Percentiles rank a stretch among this genome's conserved stretches.
Evolutionary conservation across 164 flowering plant species (phyloP).

Genomic region (Malania oleifera): DNA sequence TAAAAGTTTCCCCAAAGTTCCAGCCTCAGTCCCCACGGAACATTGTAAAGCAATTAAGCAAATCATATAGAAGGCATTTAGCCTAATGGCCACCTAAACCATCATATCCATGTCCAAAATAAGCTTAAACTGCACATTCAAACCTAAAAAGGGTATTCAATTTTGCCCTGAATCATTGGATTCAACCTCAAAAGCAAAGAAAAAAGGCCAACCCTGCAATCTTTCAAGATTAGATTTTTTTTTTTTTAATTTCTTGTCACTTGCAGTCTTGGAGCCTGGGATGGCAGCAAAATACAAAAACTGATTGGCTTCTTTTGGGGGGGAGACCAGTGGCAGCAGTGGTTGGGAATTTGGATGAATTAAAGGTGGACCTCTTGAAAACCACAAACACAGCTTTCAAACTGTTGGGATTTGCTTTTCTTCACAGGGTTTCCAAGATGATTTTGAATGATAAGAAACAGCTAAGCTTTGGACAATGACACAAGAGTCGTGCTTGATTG

Average conservation of each 20-base stretch:
- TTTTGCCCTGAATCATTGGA: slow-evolving; percentile 10
- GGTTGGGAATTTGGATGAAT: slow-evolving; percentile 17
- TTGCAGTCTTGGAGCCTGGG: slow-evolving; percentile 10
- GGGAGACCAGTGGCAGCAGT: background rate
- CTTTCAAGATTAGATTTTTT: slow-evolving; percentile 15
- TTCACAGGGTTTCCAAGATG: slow-evolving; percentile 4
- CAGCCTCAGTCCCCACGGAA: too few relatives aligned
- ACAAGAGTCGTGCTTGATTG: slow-evolving; percentile 7
- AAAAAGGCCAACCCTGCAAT: background rate
- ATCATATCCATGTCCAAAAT: background rate
- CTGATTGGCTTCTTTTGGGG: slow-evolving; percentile 15
- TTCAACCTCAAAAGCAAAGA: background rate
- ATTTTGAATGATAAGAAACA: slow-evolving; percentile 18
- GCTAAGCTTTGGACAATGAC: slow-evolving; percentile 26
- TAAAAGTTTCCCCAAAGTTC: too few relatives aligned
- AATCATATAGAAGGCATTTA: too few relatives aligned
- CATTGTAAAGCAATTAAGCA: too few relatives aligned
- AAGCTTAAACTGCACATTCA: background rate
- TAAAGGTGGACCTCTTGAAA: slow-evolving; percentile 17
- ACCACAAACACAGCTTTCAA: background rate
- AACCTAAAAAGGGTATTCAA: background rate
- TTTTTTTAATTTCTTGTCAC: slow-evolving; percentile 10
- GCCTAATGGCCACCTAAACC: too few relatives aligned
- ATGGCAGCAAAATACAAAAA: slow-evolving; percentile 11
- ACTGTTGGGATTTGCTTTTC: slow-evolving; percentile 19